These are phyloP conservation scores for Beauveria sp. DNA, from an alignment of 2,329 filamentous ascomycete genomes.

Conservation along the genomic window DNA sequence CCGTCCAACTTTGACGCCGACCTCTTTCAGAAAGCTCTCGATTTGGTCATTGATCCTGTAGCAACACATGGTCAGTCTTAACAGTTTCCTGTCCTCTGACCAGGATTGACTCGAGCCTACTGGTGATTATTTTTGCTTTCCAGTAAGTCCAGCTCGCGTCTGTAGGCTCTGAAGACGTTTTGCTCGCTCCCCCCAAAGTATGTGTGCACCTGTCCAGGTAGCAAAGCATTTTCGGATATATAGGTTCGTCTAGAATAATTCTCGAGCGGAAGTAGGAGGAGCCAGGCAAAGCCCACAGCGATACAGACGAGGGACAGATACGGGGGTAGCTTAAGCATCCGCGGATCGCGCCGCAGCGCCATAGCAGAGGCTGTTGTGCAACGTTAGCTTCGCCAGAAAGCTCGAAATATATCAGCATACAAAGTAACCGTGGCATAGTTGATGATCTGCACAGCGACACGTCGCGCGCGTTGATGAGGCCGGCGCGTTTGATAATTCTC, in stretches of 20 bases:
- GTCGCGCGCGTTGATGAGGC: background rate
- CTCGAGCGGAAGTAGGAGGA: slow-evolving; percentile 81
- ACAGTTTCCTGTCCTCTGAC: background rate
- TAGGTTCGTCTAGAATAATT: slow-evolving; percentile 89
- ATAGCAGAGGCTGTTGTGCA: slow-evolving; percentile 46
- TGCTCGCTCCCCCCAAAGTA: slow-evolving; percentile 97
- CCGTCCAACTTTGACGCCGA: slow-evolving; percentile 78
- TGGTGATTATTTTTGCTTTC: slow-evolving; percentile 44
- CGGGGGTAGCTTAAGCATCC: slow-evolving; percentile 74
- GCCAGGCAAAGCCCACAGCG: slow-evolving; percentile 77
- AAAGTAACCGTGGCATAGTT: slow-evolving; percentile 46
- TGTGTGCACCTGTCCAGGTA: slow-evolving; percentile 94
- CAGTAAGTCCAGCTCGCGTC: slow-evolving; percentile 68
- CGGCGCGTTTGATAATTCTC: background rate
- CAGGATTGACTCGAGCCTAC: slow-evolving; percentile 27
- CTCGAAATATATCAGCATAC: slow-evolving; percentile 27
- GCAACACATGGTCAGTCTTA: background rate
- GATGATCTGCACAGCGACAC: background rate
- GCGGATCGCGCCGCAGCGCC: slow-evolving; percentile 70
- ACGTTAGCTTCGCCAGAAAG: background rate
- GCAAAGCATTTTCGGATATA: slow-evolving; percentile 92
- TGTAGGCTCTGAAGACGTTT: slow-evolving; percentile 85
- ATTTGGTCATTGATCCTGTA: slow-evolving; percentile 60
- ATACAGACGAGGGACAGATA: slow-evolving; percentile 83
- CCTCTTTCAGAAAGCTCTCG: slow-evolving; percentile 64